A percentile compares a stretch with the other conserved stretches of the same genome.
Evolutionary conservation across 1,139 yeast genomes (phyloP).

Genomic region (Debaryomycetaceae sp.): DNA sequence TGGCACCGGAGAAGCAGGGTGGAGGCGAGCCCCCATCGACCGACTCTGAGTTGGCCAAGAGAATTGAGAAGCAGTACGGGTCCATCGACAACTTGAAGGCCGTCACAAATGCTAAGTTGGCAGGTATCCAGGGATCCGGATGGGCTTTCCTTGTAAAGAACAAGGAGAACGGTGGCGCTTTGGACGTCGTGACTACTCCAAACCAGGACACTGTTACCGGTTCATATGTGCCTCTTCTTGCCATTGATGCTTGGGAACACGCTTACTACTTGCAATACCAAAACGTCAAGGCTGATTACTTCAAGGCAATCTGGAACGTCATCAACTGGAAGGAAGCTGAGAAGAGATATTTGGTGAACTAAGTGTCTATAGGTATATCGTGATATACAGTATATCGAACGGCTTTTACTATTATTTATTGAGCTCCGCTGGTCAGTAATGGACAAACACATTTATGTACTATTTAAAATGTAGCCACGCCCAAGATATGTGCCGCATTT

Average conservation of each 20-base stretch:
- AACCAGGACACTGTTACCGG: conserved; percentile 91
- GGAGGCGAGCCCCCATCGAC: conserved; percentile 81
- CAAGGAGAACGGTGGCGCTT: conserved; percentile 66
- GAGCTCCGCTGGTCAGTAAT: too few relatives aligned
- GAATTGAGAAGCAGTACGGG: conserved; percentile 69
- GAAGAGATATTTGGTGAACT: conserved; percentile 42
- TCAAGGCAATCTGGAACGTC: conserved; percentile 95
- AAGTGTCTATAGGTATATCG: background rate
- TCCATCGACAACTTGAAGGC: conserved; percentile 69
- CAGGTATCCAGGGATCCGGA: conserved; percentile 95
- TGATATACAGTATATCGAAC: background rate
- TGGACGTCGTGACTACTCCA: conserved; percentile 81
- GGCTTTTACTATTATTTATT: background rate
- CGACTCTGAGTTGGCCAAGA: conserved; percentile 56
- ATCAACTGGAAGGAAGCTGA: conserved; percentile 96
- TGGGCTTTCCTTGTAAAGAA: conserved; percentile 96
- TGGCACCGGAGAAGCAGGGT: conserved; percentile 76
- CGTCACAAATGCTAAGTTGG: conserved; percentile 72
- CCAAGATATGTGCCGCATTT: conserved; percentile 76
- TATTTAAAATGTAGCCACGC: conserved; percentile 64
- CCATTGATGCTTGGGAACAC: conserved; percentile 98
- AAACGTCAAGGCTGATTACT: conserved; percentile 91
- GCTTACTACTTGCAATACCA: conserved; percentile 96
- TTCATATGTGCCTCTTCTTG: conserved; percentile 73
- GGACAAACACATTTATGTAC: background rate